Evolutionary conservation across 1,284 basidiomycete species (phyloP).

Genomic region (Microbotryum silenes-acaulis): DNA sequence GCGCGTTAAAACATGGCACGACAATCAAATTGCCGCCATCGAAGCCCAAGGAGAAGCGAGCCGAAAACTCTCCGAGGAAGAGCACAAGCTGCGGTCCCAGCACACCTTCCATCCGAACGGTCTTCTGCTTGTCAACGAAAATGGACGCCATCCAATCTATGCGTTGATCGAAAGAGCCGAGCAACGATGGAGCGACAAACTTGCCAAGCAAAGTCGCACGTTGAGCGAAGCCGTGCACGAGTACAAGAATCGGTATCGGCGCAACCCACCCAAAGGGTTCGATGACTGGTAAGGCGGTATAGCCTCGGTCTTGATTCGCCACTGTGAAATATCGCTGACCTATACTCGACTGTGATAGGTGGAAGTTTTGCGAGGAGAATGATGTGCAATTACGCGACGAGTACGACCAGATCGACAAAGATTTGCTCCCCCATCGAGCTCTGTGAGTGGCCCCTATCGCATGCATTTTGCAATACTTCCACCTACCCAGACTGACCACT

Average conservation of each 20-base stretch:
- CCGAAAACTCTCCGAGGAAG: conserved; percentile 23
- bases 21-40: conserved; percentile 17
- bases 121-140: conserved; percentile 27
- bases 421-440: conserved; percentile 32
- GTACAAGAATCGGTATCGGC: conserved; percentile 67
- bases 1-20: conserved; percentile 27
- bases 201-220: conserved; percentile 66
- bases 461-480: conserved; percentile 20
- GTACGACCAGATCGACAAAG: conserved; percentile 38
- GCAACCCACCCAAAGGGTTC: conserved; percentile 76
- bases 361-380: conserved; percentile 33
- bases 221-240: conserved; percentile 66
- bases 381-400: conserved; percentile 37
- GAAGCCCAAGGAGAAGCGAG: conserved; percentile 8
- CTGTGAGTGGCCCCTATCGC: conserved; percentile 12
- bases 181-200: conserved; percentile 54
- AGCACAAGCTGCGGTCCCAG: conserved; percentile 16
- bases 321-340: background rate
- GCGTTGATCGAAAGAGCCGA: conserved; percentile 70
- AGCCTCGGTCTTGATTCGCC: background rate
- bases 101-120: conserved; percentile 32
- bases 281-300: conserved; percentile 46
- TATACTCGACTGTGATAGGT: conserved; percentile 18
- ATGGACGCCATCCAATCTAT: conserved; percentile 35
- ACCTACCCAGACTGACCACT: conserved; percentile 32